Base-by-base conservation (phyloP, 345 rosid species). In the Citrus mangshanensis region DNA sequence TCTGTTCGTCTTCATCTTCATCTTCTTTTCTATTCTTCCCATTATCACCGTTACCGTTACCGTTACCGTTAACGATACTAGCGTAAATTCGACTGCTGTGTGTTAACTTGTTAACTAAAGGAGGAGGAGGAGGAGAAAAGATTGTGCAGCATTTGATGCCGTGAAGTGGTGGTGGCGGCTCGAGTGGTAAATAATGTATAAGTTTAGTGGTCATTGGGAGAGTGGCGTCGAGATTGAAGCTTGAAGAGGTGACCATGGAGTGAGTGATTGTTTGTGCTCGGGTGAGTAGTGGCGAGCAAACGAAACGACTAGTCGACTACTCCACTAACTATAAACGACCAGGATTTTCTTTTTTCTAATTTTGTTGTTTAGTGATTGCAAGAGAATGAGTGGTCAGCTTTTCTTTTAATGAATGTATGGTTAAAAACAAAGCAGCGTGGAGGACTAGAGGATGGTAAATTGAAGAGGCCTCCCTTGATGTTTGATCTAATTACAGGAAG, bases 1-100 rank as follows among this genome's bases (percentile, higher is more conserved):
- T 87, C 71, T 86, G 87, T 55, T 79, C 91, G 37, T 77, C 82
- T 71, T 77, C 89, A 7, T 38, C 78, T 51, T 81, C 84, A 7
- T 38, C 78, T 51, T 81, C 84, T 14, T 66, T 72, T 25, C 59
- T 80, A 72, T 77, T 66, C 70, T 67, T 35, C 21, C 40, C 65
- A 75, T 9, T 21, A 35, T 19, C 30, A 8, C 65, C 63, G 35
- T 55, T n/a, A 62, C 64, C 40, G 35, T 34, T 34, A 34, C 6
- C 35, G 37, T 35, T 35, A 35, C 7, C 37, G 37, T 35, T 13
- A 59, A 7, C 21, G 32, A 35, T 32, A 60, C 32, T 46, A 2
- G 27, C 49, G 49, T 21, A 40, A 60, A 73, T 37, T 60, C 68
- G 42, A 38, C 32, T 22, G 71, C 13, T 49, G 70, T 28, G 27